These are phyloP conservation scores for Miamiensis avidus DNA, from an alignment of 169 alveolate species.

Conservation along the genomic window DNA sequence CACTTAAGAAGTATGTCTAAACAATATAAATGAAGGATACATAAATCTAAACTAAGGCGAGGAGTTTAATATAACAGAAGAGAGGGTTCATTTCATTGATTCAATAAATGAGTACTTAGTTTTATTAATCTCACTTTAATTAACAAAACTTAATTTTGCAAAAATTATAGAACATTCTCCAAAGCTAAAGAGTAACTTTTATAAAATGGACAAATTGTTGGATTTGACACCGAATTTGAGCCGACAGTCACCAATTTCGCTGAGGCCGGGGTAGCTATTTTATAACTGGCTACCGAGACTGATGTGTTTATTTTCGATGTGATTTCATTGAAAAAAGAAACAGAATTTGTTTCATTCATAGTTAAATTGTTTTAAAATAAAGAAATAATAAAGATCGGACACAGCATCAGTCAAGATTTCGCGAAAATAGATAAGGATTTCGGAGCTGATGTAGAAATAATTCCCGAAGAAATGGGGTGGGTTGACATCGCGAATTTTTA, in stretches of 20 bases:
- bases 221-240: conserved; percentile 44
- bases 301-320: conserved; percentile 31
- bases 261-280: conserved; percentile 29
- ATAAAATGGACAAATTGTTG: conserved; percentile 10
- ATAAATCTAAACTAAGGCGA: conserved; percentile 1
- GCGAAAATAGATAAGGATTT: conserved; percentile 22
- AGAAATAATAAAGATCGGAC: conserved; percentile 25
- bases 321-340: background rate
- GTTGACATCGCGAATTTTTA: conserved; percentile 24
- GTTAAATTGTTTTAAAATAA: conserved; percentile 2
- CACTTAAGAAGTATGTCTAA: conserved; percentile 29
- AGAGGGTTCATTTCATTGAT: conserved; percentile 17
- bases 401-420: conserved; percentile 30
- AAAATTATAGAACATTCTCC: background rate
- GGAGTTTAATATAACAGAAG: conserved; percentile 19
- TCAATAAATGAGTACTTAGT: background rate
- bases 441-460: background rate
- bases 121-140: background rate
- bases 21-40: background rate
- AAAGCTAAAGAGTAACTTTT: background rate
- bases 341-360: conserved; percentile 17
- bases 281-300: conserved; percentile 19
- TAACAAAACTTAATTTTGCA: too few species aligned
- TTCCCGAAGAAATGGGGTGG: background rate
- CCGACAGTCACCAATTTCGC: conserved; percentile 27